Evolutionary conservation across 352 stramenopile genomes (phyloP).

Genomic region (Phytophthora cajani): DNA sequence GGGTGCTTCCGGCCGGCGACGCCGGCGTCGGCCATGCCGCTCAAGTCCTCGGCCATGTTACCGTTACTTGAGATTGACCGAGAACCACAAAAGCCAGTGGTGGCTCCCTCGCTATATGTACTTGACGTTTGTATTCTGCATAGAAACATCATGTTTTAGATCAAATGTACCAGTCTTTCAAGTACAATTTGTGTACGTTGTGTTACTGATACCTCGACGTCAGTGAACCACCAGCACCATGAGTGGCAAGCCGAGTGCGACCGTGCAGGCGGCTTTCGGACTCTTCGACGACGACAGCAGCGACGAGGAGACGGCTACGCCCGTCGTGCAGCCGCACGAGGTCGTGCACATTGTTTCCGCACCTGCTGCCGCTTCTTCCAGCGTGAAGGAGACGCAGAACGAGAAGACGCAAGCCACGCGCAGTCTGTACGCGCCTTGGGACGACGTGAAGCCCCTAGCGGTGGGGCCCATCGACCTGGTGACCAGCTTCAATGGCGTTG

Average conservation of each 20-base stretch:
- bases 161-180: not conserved
- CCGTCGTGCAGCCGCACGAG: conserved; percentile 30
- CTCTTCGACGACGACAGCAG: conserved; percentile 88
- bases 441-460: conserved; percentile 81
- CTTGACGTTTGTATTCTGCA: conserved; percentile 12
- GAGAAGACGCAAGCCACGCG: conserved; percentile 21
- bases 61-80: not conserved
- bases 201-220: not conserved
- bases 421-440: conserved; percentile 71
- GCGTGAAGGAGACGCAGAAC: conserved; percentile 10
- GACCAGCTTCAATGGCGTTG: conserved; percentile 58
- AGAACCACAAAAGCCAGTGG: conserved; percentile 32
- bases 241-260: conserved; percentile 47
- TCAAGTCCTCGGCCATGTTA: conserved; percentile 28
- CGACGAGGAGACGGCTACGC: conserved; percentile 45
- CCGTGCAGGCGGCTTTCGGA: conserved; percentile 74
- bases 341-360: conserved; percentile 27
- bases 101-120: conserved; percentile 14
- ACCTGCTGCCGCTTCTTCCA: not conserved
- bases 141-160: not conserved
- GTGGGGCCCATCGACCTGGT: conserved; percentile 82
- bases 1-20: conserved; percentile 12
- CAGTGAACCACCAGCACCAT: conserved; percentile 22
- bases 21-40: conserved; percentile 3
- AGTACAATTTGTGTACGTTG: not conserved